These are phyloP conservation scores for Plenodomus biglobosus DNA, from an alignment of 2,329 filamentous ascomycete species.

Conservation along the genomic window DNA sequence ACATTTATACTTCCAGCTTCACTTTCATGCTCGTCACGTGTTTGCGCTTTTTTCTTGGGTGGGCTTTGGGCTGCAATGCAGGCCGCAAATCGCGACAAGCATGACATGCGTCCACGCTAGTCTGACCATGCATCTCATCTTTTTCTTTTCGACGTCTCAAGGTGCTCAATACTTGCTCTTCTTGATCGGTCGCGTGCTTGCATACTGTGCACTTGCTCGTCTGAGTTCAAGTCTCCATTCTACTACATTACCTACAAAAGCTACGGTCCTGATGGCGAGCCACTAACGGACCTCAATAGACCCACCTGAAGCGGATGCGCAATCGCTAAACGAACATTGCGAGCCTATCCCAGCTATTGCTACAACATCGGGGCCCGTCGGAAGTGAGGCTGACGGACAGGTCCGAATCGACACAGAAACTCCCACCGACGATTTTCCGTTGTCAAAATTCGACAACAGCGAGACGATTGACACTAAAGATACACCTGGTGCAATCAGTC, in stretches of 20 bases:
- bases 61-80: conserved; percentile 31
- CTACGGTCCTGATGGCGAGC: background rate
- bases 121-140: conserved; percentile 3
- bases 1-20: conserved; percentile 9
- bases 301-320: background rate
- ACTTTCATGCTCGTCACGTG: conserved; percentile 35
- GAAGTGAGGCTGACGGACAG: conserved; percentile 9
- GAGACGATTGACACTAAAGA: conserved; percentile 3
- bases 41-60: conserved; percentile 13
- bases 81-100: conserved; percentile 27
- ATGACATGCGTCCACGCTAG: conserved; percentile 23
- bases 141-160: conserved; percentile 7
- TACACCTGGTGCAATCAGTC: conserved; percentile 2
- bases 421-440: conserved; percentile 1
- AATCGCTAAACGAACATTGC: background rate
- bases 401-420: conserved; percentile 4
- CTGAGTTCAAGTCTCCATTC: background rate
- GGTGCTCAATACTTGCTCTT: background rate
- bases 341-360: background rate
- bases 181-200: conserved; percentile 6
- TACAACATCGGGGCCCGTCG: background rate
- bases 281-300: background rate
- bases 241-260: background rate
- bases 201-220: background rate
- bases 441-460: background rate